phyloP scores from a whole-genome alignment of 257 asterid genomes.

The Solanum medicagineum region DNA sequence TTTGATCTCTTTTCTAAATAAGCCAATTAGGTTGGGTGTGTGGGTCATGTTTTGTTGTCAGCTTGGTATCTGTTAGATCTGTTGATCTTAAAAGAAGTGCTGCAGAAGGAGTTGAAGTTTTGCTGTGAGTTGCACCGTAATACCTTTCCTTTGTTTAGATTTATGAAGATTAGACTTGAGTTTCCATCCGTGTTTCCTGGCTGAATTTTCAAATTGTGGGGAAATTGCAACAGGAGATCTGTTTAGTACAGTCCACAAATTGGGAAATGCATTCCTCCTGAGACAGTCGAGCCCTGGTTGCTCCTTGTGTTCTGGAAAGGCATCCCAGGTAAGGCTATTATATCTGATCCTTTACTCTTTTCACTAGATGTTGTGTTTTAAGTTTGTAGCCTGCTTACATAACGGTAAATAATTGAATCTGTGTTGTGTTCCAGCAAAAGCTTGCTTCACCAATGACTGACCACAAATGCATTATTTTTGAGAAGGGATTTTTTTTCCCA shows the following conservation, averaged over 20 bases:
- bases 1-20: neutral
- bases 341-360: neutral
- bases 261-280: neutral
- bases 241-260: neutral
- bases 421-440: neutral
- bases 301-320: neutral
- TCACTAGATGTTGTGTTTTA: neutral
- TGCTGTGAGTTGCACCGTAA: neutral
- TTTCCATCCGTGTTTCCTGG: neutral
- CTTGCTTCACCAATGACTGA: neutral
- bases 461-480: neutral
- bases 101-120: neutral
- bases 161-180: neutral
- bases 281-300: neutral
- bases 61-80: neutral
- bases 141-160: neutral
- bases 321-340: neutral
- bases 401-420: neutral
- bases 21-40: neutral
- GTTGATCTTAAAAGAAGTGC: neutral
- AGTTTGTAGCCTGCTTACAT: neutral
- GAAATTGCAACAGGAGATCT: neutral
- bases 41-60: neutral
- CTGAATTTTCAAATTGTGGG: neutral
- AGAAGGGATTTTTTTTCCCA: neutral